Evolutionary conservation across 179 eudicot species (phyloP), one percentile per base, ranked within the genome.

Genomic region (Patellifolia procumbens): DNA sequence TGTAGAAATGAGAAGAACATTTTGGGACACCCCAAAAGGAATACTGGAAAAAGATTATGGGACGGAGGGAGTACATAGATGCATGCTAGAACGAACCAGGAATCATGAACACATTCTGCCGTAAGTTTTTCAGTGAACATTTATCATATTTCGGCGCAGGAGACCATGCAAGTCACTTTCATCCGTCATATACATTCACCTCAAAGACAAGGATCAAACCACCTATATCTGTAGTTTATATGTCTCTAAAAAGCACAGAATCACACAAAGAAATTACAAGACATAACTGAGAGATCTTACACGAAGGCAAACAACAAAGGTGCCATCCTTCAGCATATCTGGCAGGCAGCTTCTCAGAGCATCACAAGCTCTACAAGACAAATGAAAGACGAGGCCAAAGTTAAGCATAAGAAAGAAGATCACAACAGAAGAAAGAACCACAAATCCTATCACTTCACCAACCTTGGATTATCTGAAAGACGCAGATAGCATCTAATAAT

Each of bases 401-500:
- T 1, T 60, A 75, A 78, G 76, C 52, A 72, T 28, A 46, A 55
- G 39, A n/a, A 58, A 67, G 53, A 60, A 49, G 48, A 68, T 39
- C 29, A 59, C 17, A 53, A 22, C 60, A 46, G 16, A 43, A 70
- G 35, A 51, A 55, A 48, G 17, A 61, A 49, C 46, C n/a, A 72
- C 17, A 28, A 31, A 28, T 31, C 31, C 31, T 53, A 39, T 34
- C 69, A 76, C 43, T 75, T 24, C 13, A 77, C 85, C 22, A 58
- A 90, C 99, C 99, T 95, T 55, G 79, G 73, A 80, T 95, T 95
- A 64, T 95, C 98, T 39, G 98, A 89, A 39, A 95, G 88, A 17
- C 98, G 89, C 68, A 93, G 92, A 69, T 95, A 95, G 81, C 99
- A 95, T 75, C 97, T 90, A 66, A 95, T 93, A 32, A 95, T 95